Conservation (phyloP, 192 early-diverging fungal species). For the Backusella liffmaniae region DNA sequence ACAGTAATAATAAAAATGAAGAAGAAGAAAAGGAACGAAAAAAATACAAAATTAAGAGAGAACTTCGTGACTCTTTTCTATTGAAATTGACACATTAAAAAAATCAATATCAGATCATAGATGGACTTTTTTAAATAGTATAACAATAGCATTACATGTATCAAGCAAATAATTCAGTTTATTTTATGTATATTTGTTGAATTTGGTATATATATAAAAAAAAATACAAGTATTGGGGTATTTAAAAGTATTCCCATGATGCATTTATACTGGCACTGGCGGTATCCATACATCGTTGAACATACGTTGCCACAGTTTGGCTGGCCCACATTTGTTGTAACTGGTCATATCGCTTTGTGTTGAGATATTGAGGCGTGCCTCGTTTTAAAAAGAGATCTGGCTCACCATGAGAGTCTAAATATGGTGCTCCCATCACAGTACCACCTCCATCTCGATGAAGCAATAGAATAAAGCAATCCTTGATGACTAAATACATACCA, state of each 20-base stretch:
- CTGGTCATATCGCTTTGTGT: conserved; percentile 83
- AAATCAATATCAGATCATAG: too few species aligned
- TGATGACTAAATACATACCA: conserved; percentile 84
- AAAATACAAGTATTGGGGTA: neutral
- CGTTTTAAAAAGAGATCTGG: conserved; percentile 80
- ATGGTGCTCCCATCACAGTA: conserved; percentile 85
- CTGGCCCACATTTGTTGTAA: conserved; percentile 79
- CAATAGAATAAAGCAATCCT: conserved; percentile 75
- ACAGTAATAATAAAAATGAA: neutral
- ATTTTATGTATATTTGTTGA: too few species aligned
- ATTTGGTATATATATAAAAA: neutral
- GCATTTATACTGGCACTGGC: conserved; percentile 72
- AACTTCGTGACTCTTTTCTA: conserved; percentile 6
- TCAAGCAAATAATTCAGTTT: neutral
- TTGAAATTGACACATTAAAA: neutral
- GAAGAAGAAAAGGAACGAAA: neutral
- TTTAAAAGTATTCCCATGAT: conserved; percentile 80
- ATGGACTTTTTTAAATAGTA: too few species aligned
- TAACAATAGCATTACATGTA: neutral
- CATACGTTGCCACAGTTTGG: conserved; percentile 73
- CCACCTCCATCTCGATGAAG: conserved; percentile 81
- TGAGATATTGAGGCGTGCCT: conserved; percentile 87
- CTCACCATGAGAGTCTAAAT: conserved; percentile 95
- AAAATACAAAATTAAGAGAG: neutral
- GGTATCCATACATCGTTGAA: conserved; percentile 84